These are phyloP conservation scores for Sporothrix humicola DNA, from an alignment of 2,329 filamentous ascomycete species.

Conservation along the genomic window DNA sequence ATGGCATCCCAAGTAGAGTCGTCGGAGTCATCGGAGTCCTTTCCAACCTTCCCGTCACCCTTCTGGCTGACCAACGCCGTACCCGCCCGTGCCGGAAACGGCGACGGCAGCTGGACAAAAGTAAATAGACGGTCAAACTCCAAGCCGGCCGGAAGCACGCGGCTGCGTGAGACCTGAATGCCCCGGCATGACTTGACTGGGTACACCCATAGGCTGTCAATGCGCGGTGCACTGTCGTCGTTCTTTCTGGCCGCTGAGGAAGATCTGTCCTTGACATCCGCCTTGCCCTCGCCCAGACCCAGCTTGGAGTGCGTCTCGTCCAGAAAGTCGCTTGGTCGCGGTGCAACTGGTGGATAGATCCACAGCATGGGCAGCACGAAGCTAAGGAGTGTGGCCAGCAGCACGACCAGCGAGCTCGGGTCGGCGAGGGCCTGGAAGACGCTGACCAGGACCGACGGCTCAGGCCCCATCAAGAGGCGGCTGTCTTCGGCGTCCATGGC, in stretches of 20 bases:
- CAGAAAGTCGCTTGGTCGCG: slow-evolving; percentile 59
- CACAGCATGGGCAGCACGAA: slow-evolving; percentile 61
- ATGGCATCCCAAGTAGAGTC: slow-evolving; percentile 70
- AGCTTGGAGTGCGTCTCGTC: slow-evolving; percentile 60
- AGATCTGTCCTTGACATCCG: slow-evolving; percentile 34
- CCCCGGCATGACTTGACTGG: slow-evolving; percentile 83
- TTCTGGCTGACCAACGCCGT: slow-evolving; percentile 36
- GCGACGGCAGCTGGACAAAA: slow-evolving; percentile 70
- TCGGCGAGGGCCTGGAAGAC: slow-evolving; percentile 19
- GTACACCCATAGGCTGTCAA: slow-evolving; percentile 76
- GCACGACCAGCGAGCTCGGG: slow-evolving; percentile 43
- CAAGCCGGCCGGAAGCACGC: slow-evolving; percentile 71
- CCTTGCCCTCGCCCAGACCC: slow-evolving; percentile 48
- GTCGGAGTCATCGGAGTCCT: slow-evolving; percentile 42
- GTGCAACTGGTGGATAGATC: slow-evolving; percentile 60
- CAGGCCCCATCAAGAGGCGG: background rate
- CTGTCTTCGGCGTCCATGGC: slow-evolving; percentile 12
- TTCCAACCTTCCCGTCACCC: slow-evolving; percentile 48
- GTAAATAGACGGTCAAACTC: slow-evolving; percentile 83
- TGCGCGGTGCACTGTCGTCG: slow-evolving; percentile 30
- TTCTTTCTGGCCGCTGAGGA: background rate
- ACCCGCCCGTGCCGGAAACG: slow-evolving; percentile 51
- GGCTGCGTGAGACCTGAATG: slow-evolving; percentile 71
- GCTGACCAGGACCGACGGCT: slow-evolving; percentile 1
- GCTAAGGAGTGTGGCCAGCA: slow-evolving; percentile 53